Evolutionary conservation across 257 asterid genomes (phyloP).

Genomic region (Cynanchum wilfordii): DNA sequence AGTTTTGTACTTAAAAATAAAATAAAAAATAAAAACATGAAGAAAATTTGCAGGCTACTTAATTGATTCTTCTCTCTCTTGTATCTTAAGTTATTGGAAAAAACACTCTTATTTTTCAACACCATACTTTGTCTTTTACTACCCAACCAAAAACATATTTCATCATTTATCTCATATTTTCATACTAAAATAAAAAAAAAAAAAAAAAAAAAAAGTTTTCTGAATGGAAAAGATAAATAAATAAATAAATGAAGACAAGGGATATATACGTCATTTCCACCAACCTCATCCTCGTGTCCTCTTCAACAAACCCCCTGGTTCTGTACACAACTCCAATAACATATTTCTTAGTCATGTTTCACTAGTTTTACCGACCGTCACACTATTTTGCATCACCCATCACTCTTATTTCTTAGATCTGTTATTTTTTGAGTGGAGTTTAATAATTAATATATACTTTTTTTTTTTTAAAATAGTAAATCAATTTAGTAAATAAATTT

Average conservation of each 20-base stretch:
- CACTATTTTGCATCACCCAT: neutral
- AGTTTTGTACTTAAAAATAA: neutral
- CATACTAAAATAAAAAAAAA: neutral
- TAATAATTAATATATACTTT: too few relatives aligned
- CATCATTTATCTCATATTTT: neutral
- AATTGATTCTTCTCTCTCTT: neutral
- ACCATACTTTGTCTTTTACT: constrained; percentile 14
- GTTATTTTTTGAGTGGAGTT: too few relatives aligned
- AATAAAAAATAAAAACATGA: neutral
- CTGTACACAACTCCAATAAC: constrained; percentile 2
- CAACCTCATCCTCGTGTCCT: constrained; percentile 12
- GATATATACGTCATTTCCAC: constrained; percentile 17
- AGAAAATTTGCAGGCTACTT: neutral
- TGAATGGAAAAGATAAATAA: neutral
- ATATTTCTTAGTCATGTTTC: constrained; percentile 12
- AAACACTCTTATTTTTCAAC: constrained; percentile 8
- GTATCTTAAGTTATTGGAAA: neutral
- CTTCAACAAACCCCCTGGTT: constrained; percentile 11
- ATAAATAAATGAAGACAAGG: constrained; percentile 10
- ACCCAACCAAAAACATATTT: neutral
- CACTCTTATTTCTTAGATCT: neutral
- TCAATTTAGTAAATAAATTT: too few relatives aligned
- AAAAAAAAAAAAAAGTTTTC: neutral
- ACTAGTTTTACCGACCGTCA: constrained; percentile 10
- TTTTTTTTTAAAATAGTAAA: too few relatives aligned